Conservation (phyloP, 331 rosid genomes). For the Acacia pycnantha region DNA sequence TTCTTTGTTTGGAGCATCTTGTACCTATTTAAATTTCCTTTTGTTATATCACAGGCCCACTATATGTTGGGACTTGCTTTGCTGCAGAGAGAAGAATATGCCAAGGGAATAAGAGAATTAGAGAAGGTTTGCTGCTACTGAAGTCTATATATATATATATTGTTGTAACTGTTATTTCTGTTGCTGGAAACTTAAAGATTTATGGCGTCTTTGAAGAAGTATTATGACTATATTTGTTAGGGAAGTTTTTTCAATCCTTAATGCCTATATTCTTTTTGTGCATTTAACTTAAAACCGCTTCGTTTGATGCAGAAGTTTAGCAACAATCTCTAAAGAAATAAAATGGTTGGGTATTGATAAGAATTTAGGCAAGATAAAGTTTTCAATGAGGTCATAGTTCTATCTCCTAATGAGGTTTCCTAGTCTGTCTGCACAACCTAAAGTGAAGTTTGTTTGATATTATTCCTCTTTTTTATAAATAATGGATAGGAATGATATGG, state of each 20-base stretch:
- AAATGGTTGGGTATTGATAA: background rate
- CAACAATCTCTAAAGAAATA: background rate
- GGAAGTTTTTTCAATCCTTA: background rate
- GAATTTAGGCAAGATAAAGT: background rate
- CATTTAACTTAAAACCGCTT: background rate
- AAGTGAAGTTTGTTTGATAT: no score
- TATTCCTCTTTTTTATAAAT: no score
- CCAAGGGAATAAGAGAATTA: conserved; percentile 69
- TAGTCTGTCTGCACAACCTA: background rate
- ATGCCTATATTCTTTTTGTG: background rate
- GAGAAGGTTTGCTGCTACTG: conserved; percentile 60
- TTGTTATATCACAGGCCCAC: conserved; percentile 66
- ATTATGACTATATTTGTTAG: background rate
- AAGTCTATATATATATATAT: no score
- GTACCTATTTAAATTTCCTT: conserved; percentile 24
- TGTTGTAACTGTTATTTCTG: conserved; percentile 13
- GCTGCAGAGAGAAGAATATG: conserved; percentile 54
- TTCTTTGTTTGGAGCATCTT: conserved; percentile 25
- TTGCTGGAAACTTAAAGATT: background rate
- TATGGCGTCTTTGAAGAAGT: conserved; percentile 1
- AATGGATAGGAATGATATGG: background rate
- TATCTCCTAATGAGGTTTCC: background rate
- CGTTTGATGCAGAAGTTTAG: background rate
- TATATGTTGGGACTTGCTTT: conserved; percentile 90
- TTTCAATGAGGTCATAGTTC: background rate